Evolutionary conservation across 208 protist genomes (phyloP), one percentile per base, ranked within the genome.

Genomic region (Crithidia sp.): DNA sequence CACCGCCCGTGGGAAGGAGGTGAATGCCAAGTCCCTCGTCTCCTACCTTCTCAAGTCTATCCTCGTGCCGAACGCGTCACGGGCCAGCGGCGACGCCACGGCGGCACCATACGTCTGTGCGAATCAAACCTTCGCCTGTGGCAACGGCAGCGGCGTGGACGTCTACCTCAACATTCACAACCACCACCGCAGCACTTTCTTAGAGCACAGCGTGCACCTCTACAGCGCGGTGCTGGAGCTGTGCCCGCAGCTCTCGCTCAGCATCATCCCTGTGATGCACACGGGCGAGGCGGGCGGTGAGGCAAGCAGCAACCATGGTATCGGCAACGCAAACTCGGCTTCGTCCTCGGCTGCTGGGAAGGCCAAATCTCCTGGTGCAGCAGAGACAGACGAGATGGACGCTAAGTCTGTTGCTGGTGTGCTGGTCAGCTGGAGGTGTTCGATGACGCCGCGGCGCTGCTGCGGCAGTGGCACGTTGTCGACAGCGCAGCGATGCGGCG

Each of bases 111-210:
- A 79, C 54, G 58, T 65, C 28, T 73, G 67, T 45, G 45, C 67
- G 14, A 52, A 50, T 40, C 41, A 12, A 16, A 67, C 71, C 9
- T 52, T 67, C 13, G 49, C 50, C 7, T 75, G 76, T 41, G 69
- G 69, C 45, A 52, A 78, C 56, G 66, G 69, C 13, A 19, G 57
- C 39, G 56, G 62, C 16, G 63, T 88, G 2, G 67, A 87, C 40
- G 79, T 93, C 4, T 82, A 85, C 66, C 56, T 94, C 13, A 62
- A 59, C 12, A 65, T 93, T n/a, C 67, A 91, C 67, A 84, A 89
- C 53, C 68, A 63, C 54, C 60, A 67, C 37, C 87, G 89, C 47
- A 66, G 76, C 66, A 85, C 81, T 19, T 88, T 94, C 49, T 77
- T 96, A 3, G 76, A 84, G 44, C 92, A 94, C 49, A 86, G 86